Evolutionary conservation across 1,284 basidiomycete genomes (phyloP).

Genomic region (Fomitiporia mediterranea): DNA sequence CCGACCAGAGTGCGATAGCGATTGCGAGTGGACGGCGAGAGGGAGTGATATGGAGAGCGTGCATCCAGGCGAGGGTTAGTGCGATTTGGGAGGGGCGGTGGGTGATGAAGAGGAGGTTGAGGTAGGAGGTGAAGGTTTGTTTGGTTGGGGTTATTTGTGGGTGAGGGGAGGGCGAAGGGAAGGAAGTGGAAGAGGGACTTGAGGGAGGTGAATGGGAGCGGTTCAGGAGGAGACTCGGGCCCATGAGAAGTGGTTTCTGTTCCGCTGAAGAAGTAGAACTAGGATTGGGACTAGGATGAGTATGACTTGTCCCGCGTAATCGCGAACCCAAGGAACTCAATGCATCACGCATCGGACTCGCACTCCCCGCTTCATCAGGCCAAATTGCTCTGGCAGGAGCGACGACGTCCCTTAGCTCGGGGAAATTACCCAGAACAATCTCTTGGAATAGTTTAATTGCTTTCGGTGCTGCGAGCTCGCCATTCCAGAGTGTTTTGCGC

Average conservation of each 20-base stretch:
- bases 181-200: neutral
- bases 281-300: neutral
- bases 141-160: conserved; percentile 46
- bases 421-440: conserved; percentile 49
- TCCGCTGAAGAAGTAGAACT: too few species aligned
- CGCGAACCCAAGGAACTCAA: conserved; percentile 8
- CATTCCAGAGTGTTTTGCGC: conserved; percentile 42
- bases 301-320: neutral
- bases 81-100: conserved; percentile 56
- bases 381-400: conserved; percentile 31
- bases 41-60: conserved; percentile 50
- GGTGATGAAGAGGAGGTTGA: conserved; percentile 57
- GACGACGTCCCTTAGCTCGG: conserved; percentile 28
- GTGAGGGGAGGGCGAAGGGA: conserved; percentile 20
- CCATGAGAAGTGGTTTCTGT: too few species aligned
- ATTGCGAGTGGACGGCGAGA: conserved; percentile 51
- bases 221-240: neutral
- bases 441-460: conserved; percentile 46
- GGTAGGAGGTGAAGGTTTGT: conserved; percentile 54
- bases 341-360: conserved; percentile 3
- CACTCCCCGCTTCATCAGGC: conserved; percentile 22
- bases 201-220: neutral
- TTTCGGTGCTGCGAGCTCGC: conserved; percentile 38
- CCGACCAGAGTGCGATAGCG: conserved; percentile 66
- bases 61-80: conserved; percentile 76